A percentile compares a stretch with the other conserved stretches of the same genome.
Evolutionary conservation across 1,284 basidiomycete genomes (phyloP).

Genomic region (Hemileia vastatrix): DNA sequence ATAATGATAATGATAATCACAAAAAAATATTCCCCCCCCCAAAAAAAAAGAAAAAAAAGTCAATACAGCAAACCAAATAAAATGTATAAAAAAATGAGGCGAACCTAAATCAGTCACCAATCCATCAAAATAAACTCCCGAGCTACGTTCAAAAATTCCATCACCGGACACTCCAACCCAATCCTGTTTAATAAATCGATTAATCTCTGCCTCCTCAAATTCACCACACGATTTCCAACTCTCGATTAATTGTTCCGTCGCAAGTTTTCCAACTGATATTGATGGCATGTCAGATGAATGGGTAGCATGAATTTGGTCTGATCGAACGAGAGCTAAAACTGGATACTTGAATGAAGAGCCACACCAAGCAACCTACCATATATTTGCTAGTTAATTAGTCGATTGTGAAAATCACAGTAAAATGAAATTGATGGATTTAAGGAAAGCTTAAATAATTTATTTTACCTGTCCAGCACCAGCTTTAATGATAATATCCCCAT

Average conservation of each 20-base stretch:
- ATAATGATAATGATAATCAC: no score
- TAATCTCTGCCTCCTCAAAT: not conserved
- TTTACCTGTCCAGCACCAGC: constrained; percentile 18
- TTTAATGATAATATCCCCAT: constrained; percentile 12
- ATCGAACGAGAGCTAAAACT: constrained; percentile 11
- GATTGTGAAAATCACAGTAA: no score
- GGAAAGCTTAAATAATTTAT: not conserved
- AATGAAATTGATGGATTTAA: no score
- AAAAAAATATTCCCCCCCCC: no score
- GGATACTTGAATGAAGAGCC: constrained; percentile 3
- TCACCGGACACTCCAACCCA: no score
- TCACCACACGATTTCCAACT: constrained; percentile 6
- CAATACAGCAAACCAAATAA: no score
- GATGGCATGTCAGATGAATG: constrained; percentile 1
- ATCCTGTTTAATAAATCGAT: no score
- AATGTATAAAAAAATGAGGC: no score
- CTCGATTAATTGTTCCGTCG: constrained; percentile 9
- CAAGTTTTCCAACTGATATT: constrained; percentile 6
- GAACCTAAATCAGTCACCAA: no score
- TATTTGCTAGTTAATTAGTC: not conserved
- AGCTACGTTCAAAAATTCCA: no score
- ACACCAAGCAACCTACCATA: constrained; percentile 21
- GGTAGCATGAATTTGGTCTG: constrained; percentile 13
- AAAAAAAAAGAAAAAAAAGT: no score
- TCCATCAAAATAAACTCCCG: no score